Conservation (phyloP, 2,329 filamentous ascomycete species). For the Colletotrichum salicis region DNA sequence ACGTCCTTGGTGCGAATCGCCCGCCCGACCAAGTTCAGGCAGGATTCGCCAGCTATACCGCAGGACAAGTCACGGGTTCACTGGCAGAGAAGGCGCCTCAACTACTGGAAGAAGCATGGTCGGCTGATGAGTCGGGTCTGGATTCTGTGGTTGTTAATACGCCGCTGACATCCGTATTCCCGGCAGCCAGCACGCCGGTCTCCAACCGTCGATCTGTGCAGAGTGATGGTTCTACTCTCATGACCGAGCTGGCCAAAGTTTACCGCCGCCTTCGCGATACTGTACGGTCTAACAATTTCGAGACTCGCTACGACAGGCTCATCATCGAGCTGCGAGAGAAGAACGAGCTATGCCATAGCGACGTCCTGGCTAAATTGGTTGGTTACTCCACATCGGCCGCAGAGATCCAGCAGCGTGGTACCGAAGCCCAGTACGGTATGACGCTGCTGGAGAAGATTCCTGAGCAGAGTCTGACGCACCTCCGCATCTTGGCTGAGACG, state of each 20-base stretch:
- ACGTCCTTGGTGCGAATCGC: constrained; percentile 49
- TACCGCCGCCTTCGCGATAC: constrained; percentile 71
- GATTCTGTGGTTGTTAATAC: constrained; percentile 50
- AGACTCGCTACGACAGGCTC: constrained; percentile 49
- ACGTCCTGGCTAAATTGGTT: constrained; percentile 73
- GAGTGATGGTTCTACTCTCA: constrained; percentile 49
- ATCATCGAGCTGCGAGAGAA: constrained; percentile 42
- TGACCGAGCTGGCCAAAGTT: constrained; percentile 67
- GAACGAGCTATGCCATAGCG: constrained; percentile 63
- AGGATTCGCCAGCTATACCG: constrained; percentile 52
- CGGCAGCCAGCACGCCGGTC: constrained; percentile 49
- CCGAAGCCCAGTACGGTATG: constrained; percentile 77
- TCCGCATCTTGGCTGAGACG: constrained; percentile 90
- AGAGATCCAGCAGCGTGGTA: constrained; percentile 91
- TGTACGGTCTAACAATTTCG: constrained; percentile 64
- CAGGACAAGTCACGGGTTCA: constrained; percentile 49
- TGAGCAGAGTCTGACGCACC: constrained; percentile 83
- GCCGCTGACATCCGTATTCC: constrained; percentile 55
- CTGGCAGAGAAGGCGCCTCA: constrained; percentile 52
- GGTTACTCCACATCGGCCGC: constrained; percentile 88
- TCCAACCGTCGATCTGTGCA: constrained; percentile 47
- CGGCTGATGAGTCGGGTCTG: constrained; percentile 46
- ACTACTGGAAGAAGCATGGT: constrained; percentile 54
- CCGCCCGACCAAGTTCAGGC: constrained; percentile 47
- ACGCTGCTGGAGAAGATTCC: constrained; percentile 87